Evolutionary conservation across 345 rosid genomes (phyloP).

Genomic region (Brassica carinata): DNA sequence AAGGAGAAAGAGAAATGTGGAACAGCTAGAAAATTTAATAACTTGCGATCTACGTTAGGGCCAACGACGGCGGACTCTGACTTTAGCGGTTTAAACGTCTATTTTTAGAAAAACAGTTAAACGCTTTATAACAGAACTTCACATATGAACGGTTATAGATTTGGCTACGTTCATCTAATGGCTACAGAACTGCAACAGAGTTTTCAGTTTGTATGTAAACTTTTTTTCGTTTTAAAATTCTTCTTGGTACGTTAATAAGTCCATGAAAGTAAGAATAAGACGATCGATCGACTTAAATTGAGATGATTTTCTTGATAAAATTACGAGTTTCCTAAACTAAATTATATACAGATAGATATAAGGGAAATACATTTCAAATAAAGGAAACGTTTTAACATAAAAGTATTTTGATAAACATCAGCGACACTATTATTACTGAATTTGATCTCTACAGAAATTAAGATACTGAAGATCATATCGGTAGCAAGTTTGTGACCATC

Average conservation of each 20-base stretch:
- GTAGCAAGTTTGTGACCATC: slow-evolving; percentile 55
- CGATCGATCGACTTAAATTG: neutral
- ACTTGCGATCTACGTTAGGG: slow-evolving; percentile 9
- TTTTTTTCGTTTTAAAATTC: neutral
- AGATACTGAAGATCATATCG: neutral
- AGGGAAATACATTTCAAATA: neutral
- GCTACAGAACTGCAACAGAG: neutral
- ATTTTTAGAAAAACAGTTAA: slow-evolving; percentile 9
- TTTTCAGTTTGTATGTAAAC: neutral
- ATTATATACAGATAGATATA: neutral
- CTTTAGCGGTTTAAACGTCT: neutral
- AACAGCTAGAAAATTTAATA: slow-evolving; percentile 11
- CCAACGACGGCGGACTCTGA: neutral
- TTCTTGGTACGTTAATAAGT: neutral
- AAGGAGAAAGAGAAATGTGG: neutral
- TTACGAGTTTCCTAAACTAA: neutral
- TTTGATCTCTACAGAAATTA: neutral
- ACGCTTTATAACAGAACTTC: neutral
- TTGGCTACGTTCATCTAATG: neutral
- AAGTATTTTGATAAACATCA: neutral
- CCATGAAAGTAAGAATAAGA: neutral
- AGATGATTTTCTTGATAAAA: neutral
- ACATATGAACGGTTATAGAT: slow-evolving; percentile 3
- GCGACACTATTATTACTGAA: neutral
- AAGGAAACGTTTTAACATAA: neutral